Evolutionary conservation across 208 protist species (phyloP), one percentile per base, ranked within the genome.

Genomic region (Trypanosoma theileri): DNA sequence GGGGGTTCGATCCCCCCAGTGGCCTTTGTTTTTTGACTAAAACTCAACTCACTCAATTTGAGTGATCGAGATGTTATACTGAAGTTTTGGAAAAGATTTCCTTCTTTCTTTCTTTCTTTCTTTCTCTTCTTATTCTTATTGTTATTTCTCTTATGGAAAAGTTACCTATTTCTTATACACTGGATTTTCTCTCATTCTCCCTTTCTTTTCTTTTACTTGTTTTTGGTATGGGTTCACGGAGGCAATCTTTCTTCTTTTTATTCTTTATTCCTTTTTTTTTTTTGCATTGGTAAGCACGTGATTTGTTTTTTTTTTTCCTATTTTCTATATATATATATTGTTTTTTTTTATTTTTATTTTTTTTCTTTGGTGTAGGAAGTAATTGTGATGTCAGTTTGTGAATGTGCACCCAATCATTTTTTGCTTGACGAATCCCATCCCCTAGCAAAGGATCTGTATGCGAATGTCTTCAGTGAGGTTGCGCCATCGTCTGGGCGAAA

Each of bases 321-420:
- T 45, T 59, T 19, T 41, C 11, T 56, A 17, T 28, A 28, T 40
- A 28, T 17, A 59, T 59, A 41, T 59, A 17, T 10, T 17, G 7
- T 28, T 65, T 26, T 55, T 11, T 53, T 54, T 46, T 56, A 4
- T 62, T 56, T 59, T 46, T 56, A 57, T 41, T 54, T 40, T 70
- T 4, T 40, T 11, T 50, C 3, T 7, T 16, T 46, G 50, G 42
- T 12, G 13, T 42, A 50, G 11, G 8, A 24, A 4, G 13, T 46
- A 50, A 16, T 10, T 46, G 22, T 22, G 0, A 59, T 66, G 50
- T 6, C 60, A 19, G 4, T 69, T 48, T 54, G 16, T 56, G 61
- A 67, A 48, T 46, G 52, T 45, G 21, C 58, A 28, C 69, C 69
- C 4, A 63, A 67, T 6, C 69, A 73, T 50, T 60, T 75, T 64